Conservation (phyloP, 2,329 filamentous ascomycete species). For the Colletotrichum lentis region DNA sequence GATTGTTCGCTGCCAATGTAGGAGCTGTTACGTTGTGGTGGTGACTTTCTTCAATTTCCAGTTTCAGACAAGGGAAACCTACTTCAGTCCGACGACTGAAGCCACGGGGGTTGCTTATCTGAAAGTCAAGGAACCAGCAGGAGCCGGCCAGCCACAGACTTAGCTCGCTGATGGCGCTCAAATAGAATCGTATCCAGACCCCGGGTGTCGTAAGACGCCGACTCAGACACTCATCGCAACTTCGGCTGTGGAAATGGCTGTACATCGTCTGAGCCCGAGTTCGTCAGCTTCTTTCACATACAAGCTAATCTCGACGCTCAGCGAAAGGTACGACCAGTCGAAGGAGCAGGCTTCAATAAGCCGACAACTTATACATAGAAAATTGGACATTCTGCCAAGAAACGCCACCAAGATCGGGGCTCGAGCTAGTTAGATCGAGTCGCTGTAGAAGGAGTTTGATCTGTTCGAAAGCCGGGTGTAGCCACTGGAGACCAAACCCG, state of each 20-base stretch:
- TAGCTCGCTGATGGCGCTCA: constrained; percentile 45
- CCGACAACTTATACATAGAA: constrained; percentile 37
- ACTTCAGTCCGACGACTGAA: constrained; percentile 49
- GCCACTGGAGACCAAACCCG: constrained; percentile 45
- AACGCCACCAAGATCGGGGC: constrained; percentile 51
- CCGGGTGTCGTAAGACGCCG: background rate
- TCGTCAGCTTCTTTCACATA: constrained; percentile 42
- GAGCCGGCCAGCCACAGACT: constrained; percentile 47
- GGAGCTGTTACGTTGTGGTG: constrained; percentile 45
- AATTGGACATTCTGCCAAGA: constrained; percentile 52
- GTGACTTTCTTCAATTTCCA: constrained; percentile 50
- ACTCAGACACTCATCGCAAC: background rate
- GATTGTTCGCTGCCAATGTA: constrained; percentile 48
- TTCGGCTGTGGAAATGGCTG: background rate
- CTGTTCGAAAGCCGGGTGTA: constrained; percentile 51
- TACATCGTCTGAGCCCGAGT: background rate
- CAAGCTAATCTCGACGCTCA: constrained; percentile 48
- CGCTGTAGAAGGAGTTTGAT: constrained; percentile 54
- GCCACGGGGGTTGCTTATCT: constrained; percentile 41
- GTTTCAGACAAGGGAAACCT: constrained; percentile 52
- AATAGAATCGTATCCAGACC: background rate
- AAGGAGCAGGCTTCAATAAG: constrained; percentile 24
- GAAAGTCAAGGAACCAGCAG: constrained; percentile 40
- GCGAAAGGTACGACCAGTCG: constrained; percentile 42
- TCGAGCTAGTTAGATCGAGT: constrained; percentile 51